Percentiles rank a stretch among this genome's conserved stretches.
Conservation (phyloP, 1,284 basidiomycete species). For the Phellopilus nigrolimitatus region DNA sequence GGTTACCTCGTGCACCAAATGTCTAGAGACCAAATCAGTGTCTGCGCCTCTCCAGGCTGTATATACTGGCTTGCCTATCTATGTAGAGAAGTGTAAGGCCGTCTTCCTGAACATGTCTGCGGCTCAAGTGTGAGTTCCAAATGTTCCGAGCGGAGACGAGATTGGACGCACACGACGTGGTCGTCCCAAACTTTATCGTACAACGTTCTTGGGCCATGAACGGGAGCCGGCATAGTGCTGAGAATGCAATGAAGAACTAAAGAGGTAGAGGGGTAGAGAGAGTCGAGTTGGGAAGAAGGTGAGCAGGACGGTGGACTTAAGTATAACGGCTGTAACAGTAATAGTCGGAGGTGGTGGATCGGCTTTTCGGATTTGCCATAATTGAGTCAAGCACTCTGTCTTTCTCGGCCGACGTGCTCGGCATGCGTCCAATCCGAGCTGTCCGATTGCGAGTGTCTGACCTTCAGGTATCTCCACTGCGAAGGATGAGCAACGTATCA, state of each 20-base stretch:
- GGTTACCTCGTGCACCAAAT: conserved; percentile 94
- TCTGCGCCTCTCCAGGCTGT: neutral
- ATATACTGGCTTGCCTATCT: conserved; percentile 59
- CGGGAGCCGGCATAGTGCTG: conserved; percentile 15
- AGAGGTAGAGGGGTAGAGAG: neutral
- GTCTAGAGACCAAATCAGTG: conserved; percentile 42
- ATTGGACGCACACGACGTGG: conserved; percentile 73
- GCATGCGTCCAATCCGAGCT: neutral
- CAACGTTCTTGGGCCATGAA: conserved; percentile 29
- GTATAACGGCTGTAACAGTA: conserved; percentile 51
- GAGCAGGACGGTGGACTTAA: neutral
- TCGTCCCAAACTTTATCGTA: conserved; percentile 98
- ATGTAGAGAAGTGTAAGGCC: conserved; percentile 90
- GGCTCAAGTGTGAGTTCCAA: conserved; percentile 18
- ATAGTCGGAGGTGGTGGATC: conserved; percentile 90
- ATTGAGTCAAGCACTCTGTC: neutral
- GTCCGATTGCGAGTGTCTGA: neutral
- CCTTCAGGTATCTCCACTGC: neutral
- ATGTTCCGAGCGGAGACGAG: conserved; percentile 8
- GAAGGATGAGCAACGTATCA: too few relatives aligned
- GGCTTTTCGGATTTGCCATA: conserved; percentile 5
- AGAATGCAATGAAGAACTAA: neutral
- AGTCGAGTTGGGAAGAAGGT: neutral
- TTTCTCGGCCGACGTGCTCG: neutral
- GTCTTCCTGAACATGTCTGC: conserved; percentile 70